Conservation (phyloP, 371 early-diverging fungal species). For the Zychaea mexicana region DNA sequence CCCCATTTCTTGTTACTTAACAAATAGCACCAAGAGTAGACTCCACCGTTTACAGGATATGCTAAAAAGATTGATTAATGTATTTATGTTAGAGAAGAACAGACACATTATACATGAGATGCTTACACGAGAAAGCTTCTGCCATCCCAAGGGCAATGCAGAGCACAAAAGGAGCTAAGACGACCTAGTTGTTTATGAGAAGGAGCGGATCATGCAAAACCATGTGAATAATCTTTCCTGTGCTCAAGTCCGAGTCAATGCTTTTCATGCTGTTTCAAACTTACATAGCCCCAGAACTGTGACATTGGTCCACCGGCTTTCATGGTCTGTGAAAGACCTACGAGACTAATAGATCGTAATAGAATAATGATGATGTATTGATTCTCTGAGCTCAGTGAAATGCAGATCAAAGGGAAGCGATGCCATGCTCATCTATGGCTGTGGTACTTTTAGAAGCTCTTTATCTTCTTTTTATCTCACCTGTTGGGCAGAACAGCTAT, state of each 20-base stretch:
- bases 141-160: constrained; percentile 40
- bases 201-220: no score
- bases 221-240: neutral
- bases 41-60: constrained; percentile 24
- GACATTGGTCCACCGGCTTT: constrained; percentile 34
- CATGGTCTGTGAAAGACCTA: constrained; percentile 28
- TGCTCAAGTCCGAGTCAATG: neutral
- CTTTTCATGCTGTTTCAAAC: neutral
- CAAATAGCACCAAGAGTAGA: no score
- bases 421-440: no score
- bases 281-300: constrained; percentile 26
- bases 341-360: constrained; percentile 14
- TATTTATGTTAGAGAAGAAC: neutral
- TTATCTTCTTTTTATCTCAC: constrained; percentile 8
- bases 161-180: constrained; percentile 33
- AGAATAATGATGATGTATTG: no score
- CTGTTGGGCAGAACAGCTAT: constrained; percentile 42
- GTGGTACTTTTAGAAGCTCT: neutral
- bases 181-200: no score
- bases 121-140: constrained; percentile 30
- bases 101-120: no score
- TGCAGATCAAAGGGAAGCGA: no score
- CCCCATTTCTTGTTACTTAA: no score
- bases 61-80: constrained; percentile 1
- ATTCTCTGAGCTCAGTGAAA: no score